A percentile compares a stretch with the other conserved stretches of the same genome.
Conservation (phyloP, 2,329 filamentous ascomycete genomes). For the Pseudogymnoascus pannorum region DNA sequence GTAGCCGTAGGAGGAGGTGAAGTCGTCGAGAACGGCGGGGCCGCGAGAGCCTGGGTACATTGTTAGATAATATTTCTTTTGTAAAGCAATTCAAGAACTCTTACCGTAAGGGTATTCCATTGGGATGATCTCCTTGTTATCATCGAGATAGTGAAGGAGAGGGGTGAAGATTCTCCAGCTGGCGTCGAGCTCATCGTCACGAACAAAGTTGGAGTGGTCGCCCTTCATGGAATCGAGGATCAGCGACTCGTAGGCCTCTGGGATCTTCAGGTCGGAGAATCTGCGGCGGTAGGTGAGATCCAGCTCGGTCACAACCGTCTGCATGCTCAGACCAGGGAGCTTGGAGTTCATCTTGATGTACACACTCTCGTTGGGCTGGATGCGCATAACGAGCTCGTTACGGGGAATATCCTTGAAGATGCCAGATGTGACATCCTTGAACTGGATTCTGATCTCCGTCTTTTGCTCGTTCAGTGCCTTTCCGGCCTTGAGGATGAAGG, state of each 20-base stretch:
- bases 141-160: constrained; percentile 93
- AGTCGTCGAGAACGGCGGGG: constrained; percentile 92
- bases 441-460: constrained; percentile 98
- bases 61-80: constrained; percentile 12
- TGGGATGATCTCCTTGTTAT: constrained; percentile 98
- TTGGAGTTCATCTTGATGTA: constrained; percentile 99
- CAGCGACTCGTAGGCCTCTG: constrained; percentile 95
- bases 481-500: constrained; percentile 98
- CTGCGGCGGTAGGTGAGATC: constrained; percentile 96
- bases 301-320: constrained; percentile 96
- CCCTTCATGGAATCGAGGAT: constrained; percentile 97
- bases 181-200: constrained; percentile 92
- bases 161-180: constrained; percentile 99
- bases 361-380: constrained; percentile 98
- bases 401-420: constrained; percentile 99
- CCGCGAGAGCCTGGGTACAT: constrained; percentile 73
- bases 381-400: constrained; percentile 98
- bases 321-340: constrained; percentile 96
- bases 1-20: constrained; percentile 96
- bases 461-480: constrained; percentile 99
- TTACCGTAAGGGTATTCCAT: constrained; percentile 99
- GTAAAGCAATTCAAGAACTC: constrained; percentile 28
- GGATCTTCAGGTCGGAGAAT: constrained; percentile 99
- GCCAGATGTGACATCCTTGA: constrained; percentile 97
- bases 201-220: constrained; percentile 98